Percentiles rank a stretch among this genome's conserved stretches.
phyloP scores from a whole-genome alignment of 2,329 filamentous ascomycete genomes.

The Seiridium cupressi region DNA sequence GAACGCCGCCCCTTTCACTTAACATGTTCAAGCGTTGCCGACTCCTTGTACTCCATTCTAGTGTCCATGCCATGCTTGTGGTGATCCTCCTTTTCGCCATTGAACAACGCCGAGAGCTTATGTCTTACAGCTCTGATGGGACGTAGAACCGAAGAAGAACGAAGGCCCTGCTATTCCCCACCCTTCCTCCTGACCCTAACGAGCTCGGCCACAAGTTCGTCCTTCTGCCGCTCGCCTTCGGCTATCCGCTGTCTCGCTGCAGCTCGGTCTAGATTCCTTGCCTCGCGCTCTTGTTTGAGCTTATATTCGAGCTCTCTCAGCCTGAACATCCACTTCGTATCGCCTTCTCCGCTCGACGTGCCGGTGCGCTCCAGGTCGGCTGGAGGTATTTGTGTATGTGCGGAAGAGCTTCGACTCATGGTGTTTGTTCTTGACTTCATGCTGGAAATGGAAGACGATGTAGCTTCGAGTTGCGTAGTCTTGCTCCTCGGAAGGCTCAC shows the following conservation, averaged over 20 bases:
- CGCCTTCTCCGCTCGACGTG: slow-evolving; percentile 30
- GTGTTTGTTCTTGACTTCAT: slow-evolving; percentile 20
- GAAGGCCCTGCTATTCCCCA: slow-evolving; percentile 18
- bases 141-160: not conserved
- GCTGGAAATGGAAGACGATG: slow-evolving; percentile 20
- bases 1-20: not conserved
- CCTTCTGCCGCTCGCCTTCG: slow-evolving; percentile 30
- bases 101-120: slow-evolving; percentile 1
- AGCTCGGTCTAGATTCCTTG: slow-evolving; percentile 76
- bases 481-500: slow-evolving; percentile 32
- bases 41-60: not conserved
- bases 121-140: not conserved
- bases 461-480: slow-evolving; percentile 32
- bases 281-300: slow-evolving; percentile 87
- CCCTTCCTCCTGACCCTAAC: slow-evolving; percentile 24
- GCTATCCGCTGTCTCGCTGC: slow-evolving; percentile 72
- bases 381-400: not conserved
- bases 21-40: not conserved
- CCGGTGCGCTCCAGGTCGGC: not conserved
- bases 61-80: not conserved
- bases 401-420: slow-evolving; percentile 25
- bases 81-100: not conserved
- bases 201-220: slow-evolving; percentile 28
- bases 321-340: slow-evolving; percentile 81
- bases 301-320: slow-evolving; percentile 85